These are phyloP conservation scores for Albizia julibrissin DNA, from an alignment of 306 rosid species.

Conservation along the genomic window DNA sequence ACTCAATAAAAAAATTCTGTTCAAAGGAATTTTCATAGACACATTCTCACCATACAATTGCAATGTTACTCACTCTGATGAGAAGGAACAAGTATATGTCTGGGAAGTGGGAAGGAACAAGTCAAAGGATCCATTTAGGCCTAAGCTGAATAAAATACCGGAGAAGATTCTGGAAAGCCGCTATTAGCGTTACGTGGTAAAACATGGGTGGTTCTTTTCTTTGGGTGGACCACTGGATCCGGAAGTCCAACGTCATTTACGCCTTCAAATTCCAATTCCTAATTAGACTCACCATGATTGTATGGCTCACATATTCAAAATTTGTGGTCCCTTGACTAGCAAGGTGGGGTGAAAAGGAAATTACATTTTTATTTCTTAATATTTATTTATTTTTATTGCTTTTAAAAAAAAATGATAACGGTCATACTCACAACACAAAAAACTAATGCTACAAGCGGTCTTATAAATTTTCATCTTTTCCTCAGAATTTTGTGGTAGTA, in stretches of 20 bases:
- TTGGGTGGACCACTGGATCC: not conserved
- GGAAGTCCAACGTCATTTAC: not conserved
- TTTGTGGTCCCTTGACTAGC: not conserved
- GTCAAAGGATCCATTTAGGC: not conserved
- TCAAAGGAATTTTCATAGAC: too few species aligned
- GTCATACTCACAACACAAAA: too few species aligned
- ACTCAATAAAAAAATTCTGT: too few species aligned
- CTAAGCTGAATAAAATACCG: not conserved
- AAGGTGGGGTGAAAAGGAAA: not conserved
- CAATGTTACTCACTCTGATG: not conserved
- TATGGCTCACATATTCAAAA: not conserved
- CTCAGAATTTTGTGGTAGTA: not conserved
- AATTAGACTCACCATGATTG: not conserved
- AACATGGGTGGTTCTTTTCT: not conserved
- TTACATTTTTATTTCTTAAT: too few species aligned
- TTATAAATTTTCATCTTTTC: not conserved
- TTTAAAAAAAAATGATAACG: too few species aligned
- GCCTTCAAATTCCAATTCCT: not conserved
- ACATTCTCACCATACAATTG: not conserved
- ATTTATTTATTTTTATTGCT: too few species aligned
- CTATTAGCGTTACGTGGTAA: not conserved
- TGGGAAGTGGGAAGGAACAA: not conserved
- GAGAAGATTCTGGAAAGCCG: constrained; percentile 1
- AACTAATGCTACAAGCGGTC: too few species aligned
- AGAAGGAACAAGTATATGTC: not conserved